Evolutionary conservation across 2,329 filamentous ascomycete genomes (phyloP).

Genomic region (Penicillium sp.): DNA sequence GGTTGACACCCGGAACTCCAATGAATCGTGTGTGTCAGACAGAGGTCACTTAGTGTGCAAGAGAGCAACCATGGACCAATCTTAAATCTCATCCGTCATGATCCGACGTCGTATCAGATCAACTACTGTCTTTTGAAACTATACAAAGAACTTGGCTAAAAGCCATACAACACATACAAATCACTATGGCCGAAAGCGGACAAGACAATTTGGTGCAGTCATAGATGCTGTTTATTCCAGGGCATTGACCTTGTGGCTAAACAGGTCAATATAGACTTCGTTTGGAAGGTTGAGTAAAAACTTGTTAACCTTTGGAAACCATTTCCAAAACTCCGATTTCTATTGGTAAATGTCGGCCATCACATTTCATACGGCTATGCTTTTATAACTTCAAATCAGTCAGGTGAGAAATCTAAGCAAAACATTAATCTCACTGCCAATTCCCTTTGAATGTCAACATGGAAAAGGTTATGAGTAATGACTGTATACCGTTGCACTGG

Average conservation of each 20-base stretch:
- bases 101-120: constrained; percentile 6
- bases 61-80: constrained; percentile 1
- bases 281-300: not conserved
- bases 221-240: constrained; percentile 1
- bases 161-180: not conserved
- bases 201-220: not conserved
- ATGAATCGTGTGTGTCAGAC: constrained; percentile 9
- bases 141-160: not conserved
- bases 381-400: not conserved
- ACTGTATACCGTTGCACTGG: not conserved
- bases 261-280: not conserved
- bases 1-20: not conserved
- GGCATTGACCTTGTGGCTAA: not conserved
- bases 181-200: not conserved
- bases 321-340: not conserved
- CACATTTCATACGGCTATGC: not conserved
- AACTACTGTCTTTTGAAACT: not conserved
- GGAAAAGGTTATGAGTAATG: not conserved
- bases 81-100: constrained; percentile 5
- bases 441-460: not conserved
- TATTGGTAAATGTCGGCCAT: not conserved
- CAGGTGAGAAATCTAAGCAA: not conserved
- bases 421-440: not conserved
- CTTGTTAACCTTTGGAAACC: not conserved
- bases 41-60: constrained; percentile 6